Evolutionary conservation across 2,329 filamentous ascomycete species (phyloP), one percentile per base, ranked within the genome.

Genomic region (Hypocrella siamensis): DNA sequence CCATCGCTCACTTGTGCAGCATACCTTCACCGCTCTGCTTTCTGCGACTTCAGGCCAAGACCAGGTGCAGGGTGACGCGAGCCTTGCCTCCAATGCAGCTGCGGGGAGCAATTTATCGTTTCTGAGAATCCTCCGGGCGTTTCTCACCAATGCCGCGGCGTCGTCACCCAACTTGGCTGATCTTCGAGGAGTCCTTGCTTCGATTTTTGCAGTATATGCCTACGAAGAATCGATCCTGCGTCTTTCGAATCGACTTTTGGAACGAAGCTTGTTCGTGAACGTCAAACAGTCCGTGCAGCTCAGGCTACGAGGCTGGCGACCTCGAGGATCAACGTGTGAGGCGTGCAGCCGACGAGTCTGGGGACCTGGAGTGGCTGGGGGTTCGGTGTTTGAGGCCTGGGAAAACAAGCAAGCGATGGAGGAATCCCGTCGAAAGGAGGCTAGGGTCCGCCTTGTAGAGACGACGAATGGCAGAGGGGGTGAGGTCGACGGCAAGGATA

Each of bases 161-260:
- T 75, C 78, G 14, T 92, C 85, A 0, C 86, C 90, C 0, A 92
- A 81, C 10, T 64, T 98, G 2, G 78, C 83, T 2, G 85, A 96
- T 48, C 67, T 98, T 3, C 79, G 90, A 28, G 71, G 72, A 6
- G 86, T 96, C 1, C 68, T 98, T 2, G 65, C 74, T 1, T 90
- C 86, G 10, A 88, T 98, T 34, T 96, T 98, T 56, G 76, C 88
- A 0, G 88, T 90, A 0, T 98, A 98, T 50, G 79, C 85, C 0
- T 94, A 96, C 49, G 90, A 98, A 53, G 82, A 88, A 51, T 86
- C 81, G 1, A 81, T 98, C 12, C 67, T 98, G 15, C 67, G 70
- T 2, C 70, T 98, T 3, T 84, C 90, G 1, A 93, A 88, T 49
- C 70, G 79, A 4, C 74, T 98, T 34, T 65, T 98, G 0, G 86